These are phyloP conservation scores for Schizosaccharomyces octosporus DNA, from an alignment of 805 yeast species.

Conservation along the genomic window DNA sequence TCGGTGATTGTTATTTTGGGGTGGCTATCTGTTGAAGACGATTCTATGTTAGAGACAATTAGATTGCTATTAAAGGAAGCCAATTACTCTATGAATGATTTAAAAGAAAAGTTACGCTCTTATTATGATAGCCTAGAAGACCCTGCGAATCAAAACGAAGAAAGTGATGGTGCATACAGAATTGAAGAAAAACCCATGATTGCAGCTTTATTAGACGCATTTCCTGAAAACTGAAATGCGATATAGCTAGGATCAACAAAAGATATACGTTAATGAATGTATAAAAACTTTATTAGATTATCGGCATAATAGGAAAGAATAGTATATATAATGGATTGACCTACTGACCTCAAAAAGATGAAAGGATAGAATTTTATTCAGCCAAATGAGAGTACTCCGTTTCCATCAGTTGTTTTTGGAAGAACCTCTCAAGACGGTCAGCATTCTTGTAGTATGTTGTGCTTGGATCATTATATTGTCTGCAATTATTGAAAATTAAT, in stretches of 20 bases:
- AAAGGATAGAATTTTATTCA: background rate
- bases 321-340: background rate
- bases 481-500: constrained; percentile 70
- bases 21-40: constrained; percentile 9
- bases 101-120: background rate
- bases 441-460: constrained; percentile 94
- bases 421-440: constrained; percentile 71
- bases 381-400: constrained; percentile 8
- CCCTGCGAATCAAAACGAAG: background rate
- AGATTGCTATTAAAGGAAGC: background rate
- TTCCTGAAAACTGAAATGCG: background rate
- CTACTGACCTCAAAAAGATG: background rate
- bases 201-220: background rate
- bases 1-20: constrained; percentile 7
- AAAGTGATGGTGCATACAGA: background rate
- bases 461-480: constrained; percentile 75
- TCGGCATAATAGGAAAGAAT: background rate
- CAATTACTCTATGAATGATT: background rate
- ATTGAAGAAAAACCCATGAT: background rate
- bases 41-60: background rate
- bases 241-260: too few species aligned
- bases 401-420: constrained; percentile 60
- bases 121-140: background rate
- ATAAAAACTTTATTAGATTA: too few species aligned
- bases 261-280: too few species aligned